A percentile compares a stretch with the other conserved stretches of the same genome.
Evolutionary conservation across 805 yeast species (phyloP).

Genomic region (Metschnikowia similis): DNA sequence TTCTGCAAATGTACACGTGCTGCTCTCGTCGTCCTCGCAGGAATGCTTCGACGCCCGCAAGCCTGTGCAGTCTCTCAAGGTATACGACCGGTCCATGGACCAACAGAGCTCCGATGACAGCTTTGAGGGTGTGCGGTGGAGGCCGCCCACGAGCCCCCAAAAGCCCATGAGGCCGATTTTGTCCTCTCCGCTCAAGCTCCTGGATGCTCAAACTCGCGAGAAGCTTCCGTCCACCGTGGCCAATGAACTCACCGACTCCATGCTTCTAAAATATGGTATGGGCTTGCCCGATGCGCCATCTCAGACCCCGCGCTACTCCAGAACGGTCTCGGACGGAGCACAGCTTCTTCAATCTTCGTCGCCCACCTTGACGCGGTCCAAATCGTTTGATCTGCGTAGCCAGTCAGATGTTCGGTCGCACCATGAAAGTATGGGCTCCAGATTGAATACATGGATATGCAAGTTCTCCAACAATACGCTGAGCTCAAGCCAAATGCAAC

Average conservation of each 20-base stretch:
- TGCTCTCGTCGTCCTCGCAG: background rate
- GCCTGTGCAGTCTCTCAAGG: conserved; percentile 1
- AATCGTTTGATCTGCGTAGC: conserved; percentile 28
- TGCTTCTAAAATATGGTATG: conserved; percentile 42
- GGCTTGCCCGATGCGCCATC: conserved; percentile 28
- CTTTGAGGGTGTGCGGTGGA: conserved; percentile 38
- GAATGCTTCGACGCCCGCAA: background rate
- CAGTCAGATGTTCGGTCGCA: background rate
- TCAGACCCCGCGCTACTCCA: conserved; percentile 32
- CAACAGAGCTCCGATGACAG: conserved; percentile 41
- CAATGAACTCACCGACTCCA: conserved; percentile 33
- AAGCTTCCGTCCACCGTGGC: conserved; percentile 16
- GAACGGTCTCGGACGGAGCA: conserved; percentile 31
- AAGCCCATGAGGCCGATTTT: conserved; percentile 20
- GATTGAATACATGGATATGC: conserved; percentile 27
- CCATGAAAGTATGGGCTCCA: conserved; percentile 14
- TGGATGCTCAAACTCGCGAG: conserved; percentile 12
- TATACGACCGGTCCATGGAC: conserved; percentile 14
- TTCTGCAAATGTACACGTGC: background rate
- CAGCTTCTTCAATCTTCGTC: conserved; percentile 16
- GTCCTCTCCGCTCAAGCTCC: conserved; percentile 40
- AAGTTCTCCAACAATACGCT: conserved; percentile 20
- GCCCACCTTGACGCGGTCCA: conserved; percentile 36
- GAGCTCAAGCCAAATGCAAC: background rate
- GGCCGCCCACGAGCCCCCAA: conserved; percentile 11